These are phyloP conservation scores for Pascua guehoae DNA, from an alignment of 1,284 basidiomycete species.

Conservation along the genomic window DNA sequence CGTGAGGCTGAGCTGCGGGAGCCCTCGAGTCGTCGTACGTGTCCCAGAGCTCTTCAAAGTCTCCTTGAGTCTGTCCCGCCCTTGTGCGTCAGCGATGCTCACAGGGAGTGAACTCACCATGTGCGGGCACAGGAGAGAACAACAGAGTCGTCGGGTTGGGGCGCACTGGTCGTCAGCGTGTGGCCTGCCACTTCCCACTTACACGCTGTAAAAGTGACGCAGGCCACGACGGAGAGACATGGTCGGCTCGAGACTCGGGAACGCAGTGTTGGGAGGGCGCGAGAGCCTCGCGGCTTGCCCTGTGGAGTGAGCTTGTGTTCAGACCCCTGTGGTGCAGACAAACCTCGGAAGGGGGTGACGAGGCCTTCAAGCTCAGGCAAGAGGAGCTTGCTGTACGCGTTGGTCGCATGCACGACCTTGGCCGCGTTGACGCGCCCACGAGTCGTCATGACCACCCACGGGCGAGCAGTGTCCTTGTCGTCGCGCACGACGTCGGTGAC, in stretches of 20 bases:
- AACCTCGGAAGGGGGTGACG: conserved; percentile 24
- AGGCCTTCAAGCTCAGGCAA: conserved; percentile 22
- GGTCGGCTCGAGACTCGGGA: neutral
- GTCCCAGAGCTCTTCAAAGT: neutral
- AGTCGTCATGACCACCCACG: conserved; percentile 31
- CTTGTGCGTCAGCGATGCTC: conserved; percentile 11
- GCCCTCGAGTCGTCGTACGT: conserved; percentile 13
- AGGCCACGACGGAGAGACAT: conserved; percentile 13
- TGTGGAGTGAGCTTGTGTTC: neutral
- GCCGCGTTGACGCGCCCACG: conserved; percentile 24
- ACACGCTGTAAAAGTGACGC: conserved; percentile 22
- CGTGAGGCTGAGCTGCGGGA: neutral
- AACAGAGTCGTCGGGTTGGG: conserved; percentile 1
- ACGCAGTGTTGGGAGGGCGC: neutral
- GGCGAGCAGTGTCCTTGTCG: neutral
- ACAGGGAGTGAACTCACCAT: conserved; percentile 7
- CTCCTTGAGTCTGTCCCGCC: conserved; percentile 9
- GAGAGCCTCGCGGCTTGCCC: neutral
- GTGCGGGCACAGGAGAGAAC: conserved; percentile 4
- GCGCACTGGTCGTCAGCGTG: neutral
- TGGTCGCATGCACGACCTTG: conserved; percentile 34
- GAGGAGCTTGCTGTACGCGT: conserved; percentile 27
- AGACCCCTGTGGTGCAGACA: neutral
- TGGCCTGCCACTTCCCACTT: neutral
- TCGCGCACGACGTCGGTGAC: conserved; percentile 22